A percentile compares a stretch with the other conserved stretches of the same genome.
Conservation (phyloP, 345 rosid genomes). For the Durio zibethinus region DNA sequence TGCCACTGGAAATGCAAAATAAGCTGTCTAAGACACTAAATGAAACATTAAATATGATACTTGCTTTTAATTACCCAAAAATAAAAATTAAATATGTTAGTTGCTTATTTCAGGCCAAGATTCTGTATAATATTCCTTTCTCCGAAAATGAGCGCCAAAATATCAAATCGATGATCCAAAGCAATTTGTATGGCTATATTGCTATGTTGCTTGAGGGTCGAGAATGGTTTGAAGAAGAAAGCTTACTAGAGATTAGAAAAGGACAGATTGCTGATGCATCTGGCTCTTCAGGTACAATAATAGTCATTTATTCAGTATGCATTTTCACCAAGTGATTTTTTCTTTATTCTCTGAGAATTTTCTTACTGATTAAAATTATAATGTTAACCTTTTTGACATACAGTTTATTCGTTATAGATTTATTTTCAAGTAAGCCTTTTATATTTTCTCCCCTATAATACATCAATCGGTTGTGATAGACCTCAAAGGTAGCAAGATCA, state of each 20-base stretch:
- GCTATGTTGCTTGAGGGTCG: constrained; percentile 68
- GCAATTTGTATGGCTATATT: constrained; percentile 66
- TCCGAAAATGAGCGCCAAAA: constrained; percentile 66
- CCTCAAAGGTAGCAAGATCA: neutral
- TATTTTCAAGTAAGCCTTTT: neutral
- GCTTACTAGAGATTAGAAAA: constrained; percentile 39
- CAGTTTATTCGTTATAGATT: neutral
- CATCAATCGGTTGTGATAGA: neutral
- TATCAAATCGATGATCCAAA: constrained; percentile 73
- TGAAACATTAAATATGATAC: neutral
- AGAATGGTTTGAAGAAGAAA: constrained; percentile 59
- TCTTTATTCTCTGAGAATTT: neutral
- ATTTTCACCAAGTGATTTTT: neutral
- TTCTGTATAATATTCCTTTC: constrained; percentile 63
- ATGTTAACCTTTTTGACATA: neutral
- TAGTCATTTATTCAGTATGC: neutral
- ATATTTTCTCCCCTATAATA: neutral
- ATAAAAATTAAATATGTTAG: neutral
- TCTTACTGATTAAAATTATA: neutral
- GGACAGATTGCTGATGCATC: constrained; percentile 28
- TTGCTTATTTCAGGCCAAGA: constrained; percentile 64
- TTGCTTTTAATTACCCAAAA: neutral
- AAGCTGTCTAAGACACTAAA: constrained; percentile 9
- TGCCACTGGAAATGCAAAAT: neutral
- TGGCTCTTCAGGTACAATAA: constrained; percentile 44